Percentiles rank a stretch among this genome's conserved stretches.
phyloP scores from a whole-genome alignment of 345 rosid species.

The Eucalyptus pumila region DNA sequence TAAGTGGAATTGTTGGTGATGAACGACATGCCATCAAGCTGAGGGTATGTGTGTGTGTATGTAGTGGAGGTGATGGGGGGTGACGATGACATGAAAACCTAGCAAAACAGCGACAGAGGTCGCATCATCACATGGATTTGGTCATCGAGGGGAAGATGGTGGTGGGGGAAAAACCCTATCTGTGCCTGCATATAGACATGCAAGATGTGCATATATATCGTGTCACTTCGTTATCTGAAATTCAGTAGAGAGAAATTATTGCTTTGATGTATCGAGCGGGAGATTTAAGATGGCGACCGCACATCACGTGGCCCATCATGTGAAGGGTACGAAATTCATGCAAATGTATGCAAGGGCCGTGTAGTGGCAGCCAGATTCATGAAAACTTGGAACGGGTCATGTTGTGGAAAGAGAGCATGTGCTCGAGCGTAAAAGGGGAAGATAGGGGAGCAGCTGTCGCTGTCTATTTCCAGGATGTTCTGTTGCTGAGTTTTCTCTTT shows the following conservation, averaged over 20 bases:
- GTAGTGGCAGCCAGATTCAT: neutral
- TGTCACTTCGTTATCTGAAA: neutral
- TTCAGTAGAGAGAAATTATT: neutral
- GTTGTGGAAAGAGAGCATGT: constrained; percentile 30
- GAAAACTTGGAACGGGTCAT: constrained; percentile 10
- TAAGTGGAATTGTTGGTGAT: neutral
- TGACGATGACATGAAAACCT: neutral
- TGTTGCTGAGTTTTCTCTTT: neutral
- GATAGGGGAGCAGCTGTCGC: constrained; percentile 28
- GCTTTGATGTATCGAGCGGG: neutral
- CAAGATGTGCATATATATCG: neutral
- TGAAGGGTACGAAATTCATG: neutral
- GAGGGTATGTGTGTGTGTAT: neutral
- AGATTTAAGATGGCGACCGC: constrained; percentile 16
- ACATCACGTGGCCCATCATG: constrained; percentile 21
- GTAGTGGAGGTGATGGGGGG: neutral
- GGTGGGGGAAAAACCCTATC: neutral
- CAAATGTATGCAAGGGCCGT: neutral
- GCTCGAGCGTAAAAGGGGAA: constrained; percentile 5
- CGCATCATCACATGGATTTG: neutral
- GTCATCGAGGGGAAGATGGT: neutral
- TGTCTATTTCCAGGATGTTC: constrained; percentile 3
- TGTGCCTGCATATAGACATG: neutral
- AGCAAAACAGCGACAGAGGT: neutral
- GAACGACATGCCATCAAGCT: neutral